Conservation (phyloP, 1,139 yeast genomes). For the Citeromyces hawaiiensis region DNA sequence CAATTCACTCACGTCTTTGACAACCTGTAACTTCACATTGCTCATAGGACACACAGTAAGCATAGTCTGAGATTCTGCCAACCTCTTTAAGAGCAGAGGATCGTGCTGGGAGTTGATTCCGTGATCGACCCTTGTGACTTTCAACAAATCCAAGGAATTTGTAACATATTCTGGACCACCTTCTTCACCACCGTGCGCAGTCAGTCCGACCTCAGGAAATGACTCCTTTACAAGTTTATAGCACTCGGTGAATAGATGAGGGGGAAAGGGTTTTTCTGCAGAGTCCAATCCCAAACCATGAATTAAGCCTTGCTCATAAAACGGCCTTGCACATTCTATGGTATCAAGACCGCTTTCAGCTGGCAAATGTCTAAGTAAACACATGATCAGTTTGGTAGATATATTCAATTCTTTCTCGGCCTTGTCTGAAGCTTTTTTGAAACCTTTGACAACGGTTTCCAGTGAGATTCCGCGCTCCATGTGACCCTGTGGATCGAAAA, state of each 20-base stretch:
- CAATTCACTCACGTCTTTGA: slow-evolving; percentile 45
- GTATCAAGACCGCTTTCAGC: slow-evolving; percentile 41
- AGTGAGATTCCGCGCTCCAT: slow-evolving; percentile 49
- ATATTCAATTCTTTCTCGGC: slow-evolving; percentile 48
- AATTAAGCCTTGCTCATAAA: slow-evolving; percentile 39
- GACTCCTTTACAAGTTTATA: slow-evolving; percentile 30
- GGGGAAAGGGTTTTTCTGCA: slow-evolving; percentile 64
- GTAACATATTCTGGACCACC: slow-evolving; percentile 57
- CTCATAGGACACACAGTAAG: slow-evolving; percentile 68
- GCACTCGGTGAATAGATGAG: slow-evolving; percentile 50
- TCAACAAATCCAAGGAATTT: slow-evolving; percentile 40
- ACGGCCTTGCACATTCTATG: slow-evolving; percentile 34
- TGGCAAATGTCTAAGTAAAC: slow-evolving; percentile 64
- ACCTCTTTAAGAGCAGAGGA: slow-evolving; percentile 34
- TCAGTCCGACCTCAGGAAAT: slow-evolving; percentile 40
- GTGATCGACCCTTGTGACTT: slow-evolving; percentile 64
- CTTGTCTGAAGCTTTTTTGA: slow-evolving; percentile 45
- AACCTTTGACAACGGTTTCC: slow-evolving; percentile 49
- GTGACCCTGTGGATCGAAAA: slow-evolving; percentile 80
- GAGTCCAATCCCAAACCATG: slow-evolving; percentile 72
- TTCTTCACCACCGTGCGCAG: slow-evolving; percentile 87
- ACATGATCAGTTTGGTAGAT: slow-evolving; percentile 63
- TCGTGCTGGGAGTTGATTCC: slow-evolving; percentile 55
- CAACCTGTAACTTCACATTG: slow-evolving; percentile 64
- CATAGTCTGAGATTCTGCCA: slow-evolving; percentile 39